Conservation (phyloP, 164 flowering plant species). For the Stephania cephalantha region DNA sequence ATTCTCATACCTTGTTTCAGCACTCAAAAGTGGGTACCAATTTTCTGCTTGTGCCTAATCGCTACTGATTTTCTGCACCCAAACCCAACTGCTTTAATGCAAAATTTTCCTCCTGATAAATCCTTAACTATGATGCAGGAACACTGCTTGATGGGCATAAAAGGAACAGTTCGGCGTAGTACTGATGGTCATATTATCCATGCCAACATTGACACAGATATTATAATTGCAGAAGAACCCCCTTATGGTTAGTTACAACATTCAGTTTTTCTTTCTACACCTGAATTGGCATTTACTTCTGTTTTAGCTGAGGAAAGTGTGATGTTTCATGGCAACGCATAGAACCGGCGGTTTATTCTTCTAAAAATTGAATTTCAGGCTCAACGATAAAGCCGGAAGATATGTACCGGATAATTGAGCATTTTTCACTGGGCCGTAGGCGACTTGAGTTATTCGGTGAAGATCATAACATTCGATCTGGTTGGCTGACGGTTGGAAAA, state of each 20-base stretch:
- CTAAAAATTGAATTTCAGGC: slow-evolving; percentile 41
- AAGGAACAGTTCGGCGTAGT: slow-evolving; percentile 98
- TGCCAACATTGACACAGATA: slow-evolving; percentile 99
- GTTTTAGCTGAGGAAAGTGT: neutral
- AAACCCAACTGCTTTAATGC: neutral
- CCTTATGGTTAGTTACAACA: slow-evolving; percentile 62
- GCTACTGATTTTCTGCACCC: neutral
- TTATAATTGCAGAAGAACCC: slow-evolving; percentile 97
- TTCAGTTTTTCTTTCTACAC: neutral
- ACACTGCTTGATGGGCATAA: slow-evolving; percentile 99
- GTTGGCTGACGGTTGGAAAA: slow-evolving; percentile 96
- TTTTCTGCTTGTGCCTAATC: neutral
- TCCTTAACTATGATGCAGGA: slow-evolving; percentile 45
- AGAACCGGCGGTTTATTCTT: neutral
- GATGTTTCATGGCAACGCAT: neutral
- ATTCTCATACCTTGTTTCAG: slow-evolving; percentile 94
- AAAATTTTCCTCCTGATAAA: neutral
- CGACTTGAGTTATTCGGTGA: slow-evolving; percentile 97
- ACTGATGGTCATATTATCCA: slow-evolving; percentile 99
- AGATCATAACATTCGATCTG: slow-evolving; percentile 94
- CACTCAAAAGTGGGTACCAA: slow-evolving; percentile 69
- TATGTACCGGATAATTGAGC: slow-evolving; percentile 91
- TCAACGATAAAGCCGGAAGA: slow-evolving; percentile 96
- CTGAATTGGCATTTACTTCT: neutral
- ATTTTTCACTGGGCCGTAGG: slow-evolving; percentile 91